Base-by-base conservation (phyloP, 768 basidiomycete species). In the Boletus barrowsii region DNA sequence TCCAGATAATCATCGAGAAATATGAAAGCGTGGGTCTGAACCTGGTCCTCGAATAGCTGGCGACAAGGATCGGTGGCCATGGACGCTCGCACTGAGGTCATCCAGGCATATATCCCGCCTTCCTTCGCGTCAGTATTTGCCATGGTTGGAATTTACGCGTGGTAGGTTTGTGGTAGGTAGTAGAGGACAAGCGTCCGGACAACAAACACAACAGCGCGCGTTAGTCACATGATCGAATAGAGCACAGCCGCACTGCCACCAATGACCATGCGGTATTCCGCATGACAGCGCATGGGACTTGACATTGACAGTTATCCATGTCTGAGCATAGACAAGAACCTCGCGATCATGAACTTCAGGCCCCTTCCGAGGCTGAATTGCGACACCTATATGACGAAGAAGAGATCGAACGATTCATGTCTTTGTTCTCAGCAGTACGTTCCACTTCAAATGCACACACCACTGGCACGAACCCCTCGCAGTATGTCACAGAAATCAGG, bases 1-100 rank as follows among this genome's bases (percentile, higher is more conserved):
- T 87, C 84, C 42, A 91, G 72, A 65, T 91, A 92, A 63, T 85
- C 83, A 57, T 90, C 84, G 41, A 93, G 79, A 68, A 91, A 92
- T 58, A 83, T 76, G 68, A 90, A 88, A 4, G 88, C 90, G 56
- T 89, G 83, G 3, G 76, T 79, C 47, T 88, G 85, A 36, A 91
- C 79, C 63, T 90, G 86, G 47, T 86, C 83, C 50, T 87, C 80
- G 61, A 93, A 83, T 46, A 81, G 72, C 59, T 86, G 78, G 14
- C 87, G 81, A 22, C 84, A 87, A 50, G 86, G 80, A 66, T 92
- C 90, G 46, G 77, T 83, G 8, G 78, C 80, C 83, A 92, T 89
- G 33, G 80, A 79, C 15, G 81, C 71, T 42, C 87, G 79, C 47
- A 91, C 80, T 22, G 79, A 73, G 55, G 86, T 78, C 52, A 82